Evolutionary conservation across 768 basidiomycete species (phyloP), one percentile per base, ranked within the genome.

Genomic region (Mycena crocata): DNA sequence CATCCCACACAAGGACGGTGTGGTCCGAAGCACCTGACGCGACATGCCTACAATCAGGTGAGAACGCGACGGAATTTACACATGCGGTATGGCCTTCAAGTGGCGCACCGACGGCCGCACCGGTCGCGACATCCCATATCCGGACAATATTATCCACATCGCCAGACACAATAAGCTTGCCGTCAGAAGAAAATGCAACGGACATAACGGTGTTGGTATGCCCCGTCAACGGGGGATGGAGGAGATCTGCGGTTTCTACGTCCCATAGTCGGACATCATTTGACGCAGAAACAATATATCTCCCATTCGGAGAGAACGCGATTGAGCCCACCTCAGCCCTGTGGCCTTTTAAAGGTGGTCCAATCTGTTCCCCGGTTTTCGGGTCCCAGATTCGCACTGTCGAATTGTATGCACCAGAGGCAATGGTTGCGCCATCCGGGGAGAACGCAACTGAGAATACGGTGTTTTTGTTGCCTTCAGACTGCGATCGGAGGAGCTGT

Each of bases 261-360:
- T 72, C 69, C 73, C 73, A 73, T 4, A 73, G n/a, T 19, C 57
- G 60, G 24, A 70, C 31, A 49, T 70, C 71, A 12, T 64, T 6
- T 14, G 69, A 64, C 1, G 57, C 71, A 50, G 71, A 73, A 8
- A 51, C 69, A 28, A 73, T 51, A 21, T 34, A 32, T 12, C 24
- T 54, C 12, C 69, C 61, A 60, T 75, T 71, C 2, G 62, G 61
- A 12, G 74, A 73, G 59, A 66, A 70, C 40, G 68, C 57, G 17
- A 74, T 48, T 15, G 63, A 57, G 0, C 28, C 26, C 1, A 72
- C 50, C 6, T 6, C 1, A 39, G 61, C 37, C 10, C 28, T 58
- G n/a, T 71, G 66, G 10, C 69, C 69, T 21, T 51, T 32, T 34
- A 64, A 30, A 49, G 59, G 60, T 32, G 19, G 19, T 30, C 34